phyloP scores from a whole-genome alignment of 1,139 yeast genomes.

The Kodamaea arcana region DNA sequence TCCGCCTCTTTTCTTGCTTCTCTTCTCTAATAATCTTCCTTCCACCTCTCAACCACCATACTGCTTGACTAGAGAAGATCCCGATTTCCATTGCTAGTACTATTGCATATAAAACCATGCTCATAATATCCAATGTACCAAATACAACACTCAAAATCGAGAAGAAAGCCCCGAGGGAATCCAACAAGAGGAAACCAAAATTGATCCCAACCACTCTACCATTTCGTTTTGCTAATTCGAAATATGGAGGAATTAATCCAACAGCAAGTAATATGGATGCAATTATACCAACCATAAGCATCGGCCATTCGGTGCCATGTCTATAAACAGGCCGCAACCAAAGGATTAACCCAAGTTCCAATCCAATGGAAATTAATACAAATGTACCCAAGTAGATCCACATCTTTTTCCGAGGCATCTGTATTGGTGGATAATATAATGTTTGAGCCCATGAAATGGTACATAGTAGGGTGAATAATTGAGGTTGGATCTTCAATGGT shows the following conservation, averaged over 20 bases:
- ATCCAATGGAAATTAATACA: slow-evolving; percentile 47
- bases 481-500: slow-evolving; percentile 83
- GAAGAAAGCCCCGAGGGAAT: slow-evolving; percentile 75
- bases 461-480: slow-evolving; percentile 72
- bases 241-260: slow-evolving; percentile 86
- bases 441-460: slow-evolving; percentile 66
- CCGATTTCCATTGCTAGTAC: slow-evolving; percentile 76
- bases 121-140: slow-evolving; percentile 66
- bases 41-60: slow-evolving; percentile 65
- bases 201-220: slow-evolving; percentile 89
- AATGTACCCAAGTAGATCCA: slow-evolving; percentile 31
- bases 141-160: slow-evolving; percentile 67
- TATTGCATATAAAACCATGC: slow-evolving; percentile 67
- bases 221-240: slow-evolving; percentile 70
- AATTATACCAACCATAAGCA: slow-evolving; percentile 68
- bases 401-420: slow-evolving; percentile 36
- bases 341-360: slow-evolving; percentile 67
- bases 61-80: slow-evolving; percentile 60
- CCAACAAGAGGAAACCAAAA: slow-evolving; percentile 74
- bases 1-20: slow-evolving; percentile 12
- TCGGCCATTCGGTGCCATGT: slow-evolving; percentile 69
- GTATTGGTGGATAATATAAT: slow-evolving; percentile 75
- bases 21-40: slow-evolving; percentile 21
- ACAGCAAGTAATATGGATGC: slow-evolving; percentile 73
- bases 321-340: slow-evolving; percentile 67